Base-by-base conservation (phyloP, 495 filamentous ascomycete genomes). In the Podospora fimiseda region DNA sequence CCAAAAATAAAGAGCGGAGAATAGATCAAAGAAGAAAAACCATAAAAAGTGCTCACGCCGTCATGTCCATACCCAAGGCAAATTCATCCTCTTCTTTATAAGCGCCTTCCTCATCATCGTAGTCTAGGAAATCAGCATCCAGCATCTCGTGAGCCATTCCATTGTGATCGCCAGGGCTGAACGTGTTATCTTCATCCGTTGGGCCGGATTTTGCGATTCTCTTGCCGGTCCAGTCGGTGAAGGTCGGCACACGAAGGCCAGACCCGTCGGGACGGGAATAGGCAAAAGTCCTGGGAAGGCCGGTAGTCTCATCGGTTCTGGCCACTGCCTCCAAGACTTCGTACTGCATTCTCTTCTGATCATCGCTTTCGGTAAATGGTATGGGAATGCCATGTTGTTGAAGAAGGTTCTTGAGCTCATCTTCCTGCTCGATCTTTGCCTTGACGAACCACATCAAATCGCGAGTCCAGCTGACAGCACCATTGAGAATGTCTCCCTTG, bases 401-500 rank as follows among this genome's bases (percentile, higher is more conserved):
- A 52, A 97, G 81, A 42, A 83, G 70, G 47, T 90, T 84, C 41
- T 82, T 79, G 38, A 96, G 79, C 58, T 95, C 85, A 16, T 90
- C 81, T 64, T 95, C 86, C 63, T 96, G 90, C 60, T 92, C 83
- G 45, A 92, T 75, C 68, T 95, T 95, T 55, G 85, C 72, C 58
- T 94, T 80, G 37, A 95, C 72, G 65, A 90, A 80, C 93, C 93
- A 97, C 93, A 98, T 97, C 40, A 98, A 74, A 70, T 98, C 93
- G 42, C 92, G 84, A 54, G 86, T 96, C 93, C 93, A 98, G 68
- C 88, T 86, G 43, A 98, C 93, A 14, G 93, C 87, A 23, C 93
- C 93, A 64, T 97, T 97, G 50, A 98, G 83, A 48, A 98, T 97
- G 63, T 98, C 93, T 39, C 93, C 93, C 71, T 98, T 98, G 76